Base-by-base conservation (phyloP, 768 basidiomycete species). In the Calvatia gigantea region DNA sequence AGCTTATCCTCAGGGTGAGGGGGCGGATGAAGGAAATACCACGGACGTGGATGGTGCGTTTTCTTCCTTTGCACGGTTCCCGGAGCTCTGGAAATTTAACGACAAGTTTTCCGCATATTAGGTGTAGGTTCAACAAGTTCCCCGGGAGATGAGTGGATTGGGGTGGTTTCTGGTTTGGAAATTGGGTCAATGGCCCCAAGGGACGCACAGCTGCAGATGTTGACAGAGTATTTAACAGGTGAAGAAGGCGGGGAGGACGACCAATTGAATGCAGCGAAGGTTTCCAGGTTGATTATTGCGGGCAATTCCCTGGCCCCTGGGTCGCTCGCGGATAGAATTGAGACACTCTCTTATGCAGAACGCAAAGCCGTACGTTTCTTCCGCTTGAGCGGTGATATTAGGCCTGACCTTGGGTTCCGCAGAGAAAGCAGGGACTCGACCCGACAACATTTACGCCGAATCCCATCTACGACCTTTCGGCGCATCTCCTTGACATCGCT, bases 141-240 rank as follows among this genome's bases (percentile, higher is more conserved):
- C 12, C 44, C 70, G 43, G 61, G 68, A 25, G 86, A 87, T 59
- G 83, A 86, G 63, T 98, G 93, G 85, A 77, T 98, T 39, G 97
- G 87, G 4, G 65, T 92, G 1, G 76, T 91, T 2, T 96, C 94
- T 9, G 97, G 97, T 0, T 75, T 99, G 6, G 85, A 89, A 45
- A 75, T 98, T 31, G 91, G 91, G 2, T 76, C 82, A 4, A 64
- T 73, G 14, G 79, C 80, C 5, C 70, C 82, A 17, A 74, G 83
- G 7, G 89, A 91, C 60, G 81, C 89, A 7, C 86, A 87, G 60
- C 79, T 86, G 48, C 89, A 94, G 62, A 80, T 98, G 78, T 72
- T 99, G n/a, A 79, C 85, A 2, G 97, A 99, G 69, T 97, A 90
- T 71, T 72, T 99, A 35, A 78, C 82, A 1, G 93, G 93, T 1